phyloP scores from a whole-genome alignment of 2,329 filamentous ascomycete species.

The Sordariomycetes sp. region DNA sequence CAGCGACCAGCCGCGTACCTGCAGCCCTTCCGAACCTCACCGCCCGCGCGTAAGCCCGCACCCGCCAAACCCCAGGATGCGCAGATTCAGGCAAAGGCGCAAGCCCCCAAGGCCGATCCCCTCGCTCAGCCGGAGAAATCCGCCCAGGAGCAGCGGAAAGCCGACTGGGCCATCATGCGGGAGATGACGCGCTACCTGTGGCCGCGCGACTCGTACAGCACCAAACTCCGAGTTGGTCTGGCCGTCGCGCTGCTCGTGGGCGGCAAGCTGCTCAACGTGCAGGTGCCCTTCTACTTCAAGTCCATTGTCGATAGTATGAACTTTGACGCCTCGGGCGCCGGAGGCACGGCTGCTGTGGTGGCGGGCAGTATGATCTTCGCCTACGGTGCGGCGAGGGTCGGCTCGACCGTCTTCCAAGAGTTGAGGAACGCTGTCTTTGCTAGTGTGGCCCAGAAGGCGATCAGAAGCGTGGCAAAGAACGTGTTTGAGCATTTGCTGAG shows the following conservation, averaged over 20 bases:
- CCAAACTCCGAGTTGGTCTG: conserved; percentile 74
- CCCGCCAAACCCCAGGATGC: conserved; percentile 2
- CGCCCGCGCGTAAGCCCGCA: conserved; percentile 11
- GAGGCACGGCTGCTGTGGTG: conserved; percentile 82
- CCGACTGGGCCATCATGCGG: conserved; percentile 97
- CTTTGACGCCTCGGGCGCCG: conserved; percentile 75
- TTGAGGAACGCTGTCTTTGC: conserved; percentile 93
- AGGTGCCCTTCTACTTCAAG: conserved; percentile 99
- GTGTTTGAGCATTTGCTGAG: conserved; percentile 86
- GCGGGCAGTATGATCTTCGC: conserved; percentile 90
- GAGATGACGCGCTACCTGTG: conserved; percentile 96
- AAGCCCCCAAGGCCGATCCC: conserved; percentile 15
- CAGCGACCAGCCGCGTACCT: conserved; percentile 13
- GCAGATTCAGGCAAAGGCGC: conserved; percentile 6
- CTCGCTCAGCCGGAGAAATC: conserved; percentile 32
- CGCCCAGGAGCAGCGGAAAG: conserved; percentile 83
- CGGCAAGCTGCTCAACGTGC: conserved; percentile 92
- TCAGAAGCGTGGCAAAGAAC: conserved; percentile 80
- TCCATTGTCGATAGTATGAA: conserved; percentile 97
- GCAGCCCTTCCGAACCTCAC: conserved; percentile 21
- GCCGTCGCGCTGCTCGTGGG: conserved; percentile 79
- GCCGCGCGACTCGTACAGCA: conserved; percentile 70
- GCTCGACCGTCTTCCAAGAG: conserved; percentile 86
- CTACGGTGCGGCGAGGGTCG: conserved; percentile 82
- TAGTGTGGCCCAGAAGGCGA: conserved; percentile 93